A percentile compares a stretch with the other conserved stretches of the same genome.
These are phyloP conservation scores for Skeletonema costatum DNA, from an alignment of 108 stramenopile genomes.

Conservation along the genomic window DNA sequence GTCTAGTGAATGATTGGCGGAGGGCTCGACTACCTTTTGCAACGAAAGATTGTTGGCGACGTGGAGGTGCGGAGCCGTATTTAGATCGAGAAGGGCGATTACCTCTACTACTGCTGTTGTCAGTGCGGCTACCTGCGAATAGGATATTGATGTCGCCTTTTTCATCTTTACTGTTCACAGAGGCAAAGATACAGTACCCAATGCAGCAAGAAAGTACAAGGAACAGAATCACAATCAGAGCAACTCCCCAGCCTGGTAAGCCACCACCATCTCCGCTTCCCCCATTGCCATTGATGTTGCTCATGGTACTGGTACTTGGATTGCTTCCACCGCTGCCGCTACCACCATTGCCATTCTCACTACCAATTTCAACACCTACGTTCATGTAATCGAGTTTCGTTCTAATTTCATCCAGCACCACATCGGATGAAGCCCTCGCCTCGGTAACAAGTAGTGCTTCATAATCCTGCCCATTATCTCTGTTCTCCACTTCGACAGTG, in stretches of 20 bases:
- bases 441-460: background rate
- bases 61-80: background rate
- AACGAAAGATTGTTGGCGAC: background rate
- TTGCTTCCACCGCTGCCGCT: background rate
- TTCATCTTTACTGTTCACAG: constrained; percentile 3
- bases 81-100: background rate
- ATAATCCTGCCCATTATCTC: background rate
- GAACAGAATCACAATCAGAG: constrained; percentile 33
- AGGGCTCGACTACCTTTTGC: background rate
- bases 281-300: background rate
- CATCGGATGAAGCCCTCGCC: background rate
- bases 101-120: background rate
- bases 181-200: constrained; percentile 27
- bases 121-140: constrained; percentile 11
- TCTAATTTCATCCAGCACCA: background rate
- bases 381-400: background rate
- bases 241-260: constrained; percentile 37
- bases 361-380: background rate
- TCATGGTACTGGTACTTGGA: too few relatives aligned
- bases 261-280: background rate
- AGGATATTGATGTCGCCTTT: constrained; percentile 21
- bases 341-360: too few relatives aligned
- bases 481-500: background rate
- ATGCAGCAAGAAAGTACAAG: constrained; percentile 18
- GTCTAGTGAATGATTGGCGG: background rate